These are phyloP conservation scores for Mortierella sp. DNA, from an alignment of 371 early-diverging fungal genomes.

Conservation along the genomic window DNA sequence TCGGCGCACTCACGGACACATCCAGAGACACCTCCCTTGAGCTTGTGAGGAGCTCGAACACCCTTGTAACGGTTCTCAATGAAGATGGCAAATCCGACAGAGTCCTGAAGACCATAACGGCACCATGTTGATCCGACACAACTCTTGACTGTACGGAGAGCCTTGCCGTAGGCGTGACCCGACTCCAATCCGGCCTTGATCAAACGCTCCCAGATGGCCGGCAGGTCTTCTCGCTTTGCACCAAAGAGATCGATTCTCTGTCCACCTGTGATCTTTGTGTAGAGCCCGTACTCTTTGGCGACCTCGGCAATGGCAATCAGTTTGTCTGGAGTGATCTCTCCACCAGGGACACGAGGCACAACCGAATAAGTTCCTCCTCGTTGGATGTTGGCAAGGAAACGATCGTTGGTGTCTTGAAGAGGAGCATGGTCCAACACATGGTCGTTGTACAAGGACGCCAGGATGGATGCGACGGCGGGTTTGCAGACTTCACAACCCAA, in stretches of 20 bases:
- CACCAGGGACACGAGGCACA: slow-evolving; percentile 74
- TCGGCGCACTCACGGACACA: slow-evolving; percentile 79
- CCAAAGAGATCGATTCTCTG: slow-evolving; percentile 77
- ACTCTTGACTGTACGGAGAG: slow-evolving; percentile 77
- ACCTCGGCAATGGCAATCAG: slow-evolving; percentile 67
- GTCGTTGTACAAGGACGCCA: slow-evolving; percentile 75
- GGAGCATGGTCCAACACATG: slow-evolving; percentile 66
- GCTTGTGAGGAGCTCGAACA: slow-evolving; percentile 73
- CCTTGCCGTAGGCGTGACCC: slow-evolving; percentile 79
- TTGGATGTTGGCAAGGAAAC: slow-evolving; percentile 78
- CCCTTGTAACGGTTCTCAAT: slow-evolving; percentile 77
- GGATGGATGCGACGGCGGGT: slow-evolving; percentile 70
- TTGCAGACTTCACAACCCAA: slow-evolving; percentile 73
- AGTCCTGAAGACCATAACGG: slow-evolving; percentile 74
- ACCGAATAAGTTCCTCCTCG: slow-evolving; percentile 76
- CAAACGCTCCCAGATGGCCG: slow-evolving; percentile 72
- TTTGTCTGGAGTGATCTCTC: slow-evolving; percentile 76
- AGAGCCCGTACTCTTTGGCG: slow-evolving; percentile 70
- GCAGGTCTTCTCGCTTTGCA: slow-evolving; percentile 70
- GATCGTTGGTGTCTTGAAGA: slow-evolving; percentile 78
- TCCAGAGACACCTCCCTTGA: slow-evolving; percentile 71
- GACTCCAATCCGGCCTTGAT: slow-evolving; percentile 73
- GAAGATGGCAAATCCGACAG: slow-evolving; percentile 72
- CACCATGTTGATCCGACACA: slow-evolving; percentile 79
- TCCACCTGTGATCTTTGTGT: slow-evolving; percentile 76